A percentile compares a stretch with the other conserved stretches of the same genome.
These are phyloP conservation scores for Phallus indusiatus DNA, from an alignment of 768 basidiomycete species.

Conservation along the genomic window DNA sequence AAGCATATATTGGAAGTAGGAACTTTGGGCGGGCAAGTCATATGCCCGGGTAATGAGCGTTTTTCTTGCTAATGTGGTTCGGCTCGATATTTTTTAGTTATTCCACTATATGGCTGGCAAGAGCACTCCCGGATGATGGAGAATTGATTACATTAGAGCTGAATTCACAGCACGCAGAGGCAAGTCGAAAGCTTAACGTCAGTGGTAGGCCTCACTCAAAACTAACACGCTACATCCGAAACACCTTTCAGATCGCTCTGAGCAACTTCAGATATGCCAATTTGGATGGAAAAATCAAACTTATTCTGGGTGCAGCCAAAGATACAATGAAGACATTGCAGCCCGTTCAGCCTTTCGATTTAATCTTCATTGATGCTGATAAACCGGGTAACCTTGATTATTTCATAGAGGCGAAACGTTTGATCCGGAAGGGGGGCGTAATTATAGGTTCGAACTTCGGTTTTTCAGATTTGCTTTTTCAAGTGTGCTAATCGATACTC, in stretches of 20 bases:
- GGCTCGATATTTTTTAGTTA: slow-evolving; percentile 14
- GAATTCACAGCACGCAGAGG: slow-evolving; percentile 21
- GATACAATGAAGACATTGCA: slow-evolving; percentile 40
- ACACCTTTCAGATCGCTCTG: slow-evolving; percentile 38
- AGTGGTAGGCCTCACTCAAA: not conserved
- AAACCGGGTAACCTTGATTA: slow-evolving; percentile 47
- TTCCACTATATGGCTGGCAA: slow-evolving; percentile 24
- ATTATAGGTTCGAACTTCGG: slow-evolving; percentile 38
- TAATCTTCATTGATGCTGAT: slow-evolving; percentile 68
- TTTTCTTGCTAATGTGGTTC: slow-evolving; percentile 5
- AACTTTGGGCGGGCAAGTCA: slow-evolving; percentile 49
- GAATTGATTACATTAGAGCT: slow-evolving; percentile 24
- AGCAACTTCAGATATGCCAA: slow-evolving; percentile 50
- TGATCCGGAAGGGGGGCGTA: slow-evolving; percentile 49
- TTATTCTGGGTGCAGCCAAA: slow-evolving; percentile 43
- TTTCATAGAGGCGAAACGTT: slow-evolving; percentile 50
- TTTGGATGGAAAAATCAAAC: slow-evolving; percentile 35
- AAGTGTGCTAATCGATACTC: slow-evolving; percentile 18
- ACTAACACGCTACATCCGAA: not conserved
- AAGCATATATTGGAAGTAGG: slow-evolving; percentile 57
- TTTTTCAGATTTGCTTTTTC: not conserved
- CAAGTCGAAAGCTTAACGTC: not conserved
- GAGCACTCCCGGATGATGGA: slow-evolving; percentile 22
- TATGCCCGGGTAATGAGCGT: slow-evolving; percentile 16
- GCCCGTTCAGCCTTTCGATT: slow-evolving; percentile 45